Percentiles rank a stretch among this genome's conserved stretches.
These are phyloP conservation scores for Suaeda aralocaspica DNA, from an alignment of 148 eudicot species.

Conservation along the genomic window DNA sequence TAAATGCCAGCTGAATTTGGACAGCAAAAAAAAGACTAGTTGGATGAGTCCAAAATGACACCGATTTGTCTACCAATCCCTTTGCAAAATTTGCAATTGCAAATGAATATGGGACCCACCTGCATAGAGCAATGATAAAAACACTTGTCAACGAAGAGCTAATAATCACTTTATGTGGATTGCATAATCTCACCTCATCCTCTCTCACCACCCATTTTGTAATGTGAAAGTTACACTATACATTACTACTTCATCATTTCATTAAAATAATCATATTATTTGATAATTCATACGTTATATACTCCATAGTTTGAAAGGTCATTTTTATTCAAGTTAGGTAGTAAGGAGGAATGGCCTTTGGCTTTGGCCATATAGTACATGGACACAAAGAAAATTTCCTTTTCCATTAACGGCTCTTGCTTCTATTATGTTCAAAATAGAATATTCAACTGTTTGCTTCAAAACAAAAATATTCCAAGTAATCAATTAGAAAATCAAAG, in stretches of 20 bases:
- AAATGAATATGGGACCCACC: neutral
- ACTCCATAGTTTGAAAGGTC: neutral
- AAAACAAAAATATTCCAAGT: too few species aligned
- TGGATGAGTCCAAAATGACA: slow-evolving; percentile 11
- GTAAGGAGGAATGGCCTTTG: too few species aligned
- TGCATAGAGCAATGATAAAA: neutral
- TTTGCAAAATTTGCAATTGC: neutral
- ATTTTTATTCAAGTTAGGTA: too few species aligned
- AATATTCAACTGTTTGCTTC: too few species aligned
- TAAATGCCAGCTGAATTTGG: neutral
- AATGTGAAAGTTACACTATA: neutral
- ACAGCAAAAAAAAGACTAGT: neutral
- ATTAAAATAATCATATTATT: neutral
- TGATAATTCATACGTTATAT: too few species aligned
- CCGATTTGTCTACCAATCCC: neutral
- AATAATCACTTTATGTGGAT: neutral
- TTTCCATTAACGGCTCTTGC: neutral
- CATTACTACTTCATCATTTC: neutral
- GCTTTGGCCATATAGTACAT: too few species aligned
- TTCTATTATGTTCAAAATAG: too few species aligned
- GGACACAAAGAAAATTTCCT: too few species aligned
- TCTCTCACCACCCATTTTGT: neutral
- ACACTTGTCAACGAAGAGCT: slow-evolving; percentile 11
- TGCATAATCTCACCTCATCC: neutral
- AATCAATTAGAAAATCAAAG: too few species aligned